A percentile compares a stretch with the other conserved stretches of the same genome.
Evolutionary conservation across 2,329 filamentous ascomycete genomes (phyloP).

Genomic region (Myriosclerotinia duriaeana): DNA sequence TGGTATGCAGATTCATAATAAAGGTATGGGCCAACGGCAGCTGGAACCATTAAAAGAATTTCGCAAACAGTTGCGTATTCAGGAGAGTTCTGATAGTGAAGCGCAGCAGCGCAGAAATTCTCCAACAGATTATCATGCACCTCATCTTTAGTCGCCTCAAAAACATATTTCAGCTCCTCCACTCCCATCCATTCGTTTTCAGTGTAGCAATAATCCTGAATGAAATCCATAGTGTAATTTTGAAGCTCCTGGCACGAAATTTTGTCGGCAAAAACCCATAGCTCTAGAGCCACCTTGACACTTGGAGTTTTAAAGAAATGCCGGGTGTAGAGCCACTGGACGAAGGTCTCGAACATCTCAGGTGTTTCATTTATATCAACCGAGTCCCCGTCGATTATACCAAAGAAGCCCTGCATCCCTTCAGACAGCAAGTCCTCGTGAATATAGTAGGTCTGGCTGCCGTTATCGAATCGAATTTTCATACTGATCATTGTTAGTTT

Average conservation of each 20-base stretch:
- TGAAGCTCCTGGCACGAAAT: slow-evolving; percentile 3
- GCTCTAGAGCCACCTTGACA: neutral
- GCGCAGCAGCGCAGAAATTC: neutral
- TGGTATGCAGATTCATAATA: neutral
- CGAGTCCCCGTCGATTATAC: too few species aligned
- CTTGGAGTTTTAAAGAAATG: neutral
- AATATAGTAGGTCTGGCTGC: neutral
- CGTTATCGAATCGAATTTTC: neutral
- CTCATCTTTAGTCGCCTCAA: neutral
- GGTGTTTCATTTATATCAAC: neutral
- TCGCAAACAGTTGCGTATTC: too few species aligned
- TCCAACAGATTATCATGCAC: neutral
- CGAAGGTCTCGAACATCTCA: neutral
- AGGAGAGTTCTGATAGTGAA: neutral
- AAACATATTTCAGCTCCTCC: neutral
- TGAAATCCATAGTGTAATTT: slow-evolving; percentile 2
- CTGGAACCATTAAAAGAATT: neutral
- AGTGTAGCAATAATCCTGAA: neutral
- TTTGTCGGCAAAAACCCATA: neutral
- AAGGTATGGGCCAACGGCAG: neutral
- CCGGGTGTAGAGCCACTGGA: neutral
- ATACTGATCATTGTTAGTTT: neutral
- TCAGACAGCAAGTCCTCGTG: neutral
- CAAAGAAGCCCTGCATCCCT: neutral
- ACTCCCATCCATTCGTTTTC: neutral